Percentiles rank a stretch among this genome's conserved stretches.
Evolutionary conservation across 352 stramenopile species (phyloP).

Genomic region (Globisporangium emineosum): DNA sequence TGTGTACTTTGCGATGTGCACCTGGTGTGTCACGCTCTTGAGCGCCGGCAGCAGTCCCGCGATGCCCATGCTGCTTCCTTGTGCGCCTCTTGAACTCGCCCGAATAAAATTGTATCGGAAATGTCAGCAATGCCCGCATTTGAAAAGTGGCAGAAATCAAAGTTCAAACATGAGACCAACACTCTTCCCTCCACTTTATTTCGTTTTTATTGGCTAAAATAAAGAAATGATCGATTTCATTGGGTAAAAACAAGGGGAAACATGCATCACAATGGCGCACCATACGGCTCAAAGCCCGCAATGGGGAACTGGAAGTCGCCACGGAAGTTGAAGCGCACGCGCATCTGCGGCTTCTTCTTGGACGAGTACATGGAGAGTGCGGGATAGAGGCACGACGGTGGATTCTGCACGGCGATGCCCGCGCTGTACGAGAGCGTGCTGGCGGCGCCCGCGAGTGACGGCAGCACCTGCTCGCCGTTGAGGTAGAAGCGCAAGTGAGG

Average conservation of each 20-base stretch:
- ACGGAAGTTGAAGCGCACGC: conserved; percentile 77
- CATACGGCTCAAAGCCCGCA: conserved; percentile 67
- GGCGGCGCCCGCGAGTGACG: conserved; percentile 13
- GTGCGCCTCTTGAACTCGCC: neutral
- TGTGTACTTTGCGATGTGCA: conserved; percentile 75
- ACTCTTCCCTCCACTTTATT: conserved; percentile 5
- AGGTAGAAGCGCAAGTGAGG: conserved; percentile 73
- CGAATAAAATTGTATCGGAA: neutral
- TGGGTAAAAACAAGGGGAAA: conserved; percentile 13
- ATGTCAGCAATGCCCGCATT: conserved; percentile 4
- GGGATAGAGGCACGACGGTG: conserved; percentile 56
- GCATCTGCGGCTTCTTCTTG: conserved; percentile 62
- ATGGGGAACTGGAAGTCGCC: conserved; percentile 68
- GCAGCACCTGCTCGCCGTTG: conserved; percentile 69
- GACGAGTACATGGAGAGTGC: conserved; percentile 79
- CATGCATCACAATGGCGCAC: conserved; percentile 38
- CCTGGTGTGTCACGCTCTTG: conserved; percentile 69
- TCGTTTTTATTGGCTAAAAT: conserved; percentile 14
- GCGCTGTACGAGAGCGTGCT: conserved; percentile 6
- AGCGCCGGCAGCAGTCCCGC: conserved; percentile 54
- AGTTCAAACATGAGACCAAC: conserved; percentile 17
- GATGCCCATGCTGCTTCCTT: conserved; percentile 55
- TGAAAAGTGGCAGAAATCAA: neutral
- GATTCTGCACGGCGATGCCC: conserved; percentile 52
- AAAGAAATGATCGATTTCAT: neutral